These are phyloP conservation scores for Aspergillus ibericus DNA, from an alignment of 2,329 filamentous ascomycete genomes.

Conservation along the genomic window DNA sequence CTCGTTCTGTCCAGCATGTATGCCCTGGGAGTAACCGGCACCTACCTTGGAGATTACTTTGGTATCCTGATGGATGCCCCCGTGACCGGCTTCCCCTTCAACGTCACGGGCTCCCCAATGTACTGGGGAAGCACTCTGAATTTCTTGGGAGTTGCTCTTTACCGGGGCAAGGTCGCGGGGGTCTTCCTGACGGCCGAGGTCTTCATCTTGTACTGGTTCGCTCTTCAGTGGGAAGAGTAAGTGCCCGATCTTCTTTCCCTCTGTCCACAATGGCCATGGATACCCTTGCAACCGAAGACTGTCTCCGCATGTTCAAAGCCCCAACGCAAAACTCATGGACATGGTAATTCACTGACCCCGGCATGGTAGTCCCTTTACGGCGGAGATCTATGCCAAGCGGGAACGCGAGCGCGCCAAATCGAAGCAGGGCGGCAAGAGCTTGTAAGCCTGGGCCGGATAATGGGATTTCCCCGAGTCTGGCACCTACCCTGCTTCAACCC, in stretches of 20 bases:
- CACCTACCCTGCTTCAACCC: not conserved
- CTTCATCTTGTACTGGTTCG: constrained; percentile 74
- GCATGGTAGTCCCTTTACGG: constrained; percentile 72
- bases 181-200: constrained; percentile 74
- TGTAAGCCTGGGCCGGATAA: constrained; percentile 26
- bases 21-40: constrained; percentile 89
- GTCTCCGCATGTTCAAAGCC: not conserved
- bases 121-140: constrained; percentile 92
- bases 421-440: constrained; percentile 39
- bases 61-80: constrained; percentile 95
- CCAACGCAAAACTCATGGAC: not conserved
- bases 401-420: constrained; percentile 43
- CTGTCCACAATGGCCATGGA: not conserved
- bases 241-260: constrained; percentile 23
- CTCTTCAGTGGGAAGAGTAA: constrained; percentile 79
- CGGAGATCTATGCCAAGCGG: constrained; percentile 82
- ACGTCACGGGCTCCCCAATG: constrained; percentile 87
- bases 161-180: constrained; percentile 85
- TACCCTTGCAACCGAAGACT: not conserved
- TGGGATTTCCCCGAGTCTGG: not conserved
- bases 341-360: constrained; percentile 14
- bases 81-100: constrained; percentile 95
- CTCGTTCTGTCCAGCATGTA: constrained; percentile 88
- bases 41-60: constrained; percentile 97
- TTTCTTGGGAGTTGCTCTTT: constrained; percentile 83